A percentile compares a stretch with the other conserved stretches of the same genome.
phyloP scores from a whole-genome alignment of 2,329 filamentous ascomycete species.

The Sporothrix luriei region DNA sequence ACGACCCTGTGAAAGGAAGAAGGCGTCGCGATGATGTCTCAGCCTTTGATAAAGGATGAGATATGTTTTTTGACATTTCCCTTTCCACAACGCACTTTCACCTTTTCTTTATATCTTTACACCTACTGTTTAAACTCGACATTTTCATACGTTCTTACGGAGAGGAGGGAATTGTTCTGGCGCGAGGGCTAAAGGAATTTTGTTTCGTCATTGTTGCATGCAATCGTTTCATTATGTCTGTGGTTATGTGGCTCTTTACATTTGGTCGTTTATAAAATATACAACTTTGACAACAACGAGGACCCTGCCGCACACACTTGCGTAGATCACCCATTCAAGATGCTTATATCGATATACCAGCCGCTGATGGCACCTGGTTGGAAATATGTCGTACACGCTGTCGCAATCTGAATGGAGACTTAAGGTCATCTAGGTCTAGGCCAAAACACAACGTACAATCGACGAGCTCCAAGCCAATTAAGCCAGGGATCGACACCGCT shows the following conservation, averaged over 20 bases:
- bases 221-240: conserved; percentile 19
- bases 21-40: neutral
- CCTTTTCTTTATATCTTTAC: conserved; percentile 14
- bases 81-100: neutral
- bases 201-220: conserved; percentile 24
- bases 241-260: conserved; percentile 13
- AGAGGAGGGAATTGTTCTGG: conserved; percentile 25
- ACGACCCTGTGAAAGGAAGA: conserved; percentile 5
- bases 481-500: conserved; percentile 11
- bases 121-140: neutral
- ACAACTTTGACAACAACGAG: neutral
- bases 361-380: neutral
- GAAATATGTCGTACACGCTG: neutral
- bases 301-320: neutral
- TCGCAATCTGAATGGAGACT: conserved; percentile 1
- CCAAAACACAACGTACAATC: neutral
- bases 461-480: neutral
- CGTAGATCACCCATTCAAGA: neutral
- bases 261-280: neutral
- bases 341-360: neutral
- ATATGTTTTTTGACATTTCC: neutral
- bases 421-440: conserved; percentile 14
- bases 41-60: neutral
- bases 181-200: conserved; percentile 26
- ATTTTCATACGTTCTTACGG: conserved; percentile 10